Base-by-base conservation (phyloP, 2,329 filamentous ascomycete species). In the Diaporthe australafricana region DNA sequence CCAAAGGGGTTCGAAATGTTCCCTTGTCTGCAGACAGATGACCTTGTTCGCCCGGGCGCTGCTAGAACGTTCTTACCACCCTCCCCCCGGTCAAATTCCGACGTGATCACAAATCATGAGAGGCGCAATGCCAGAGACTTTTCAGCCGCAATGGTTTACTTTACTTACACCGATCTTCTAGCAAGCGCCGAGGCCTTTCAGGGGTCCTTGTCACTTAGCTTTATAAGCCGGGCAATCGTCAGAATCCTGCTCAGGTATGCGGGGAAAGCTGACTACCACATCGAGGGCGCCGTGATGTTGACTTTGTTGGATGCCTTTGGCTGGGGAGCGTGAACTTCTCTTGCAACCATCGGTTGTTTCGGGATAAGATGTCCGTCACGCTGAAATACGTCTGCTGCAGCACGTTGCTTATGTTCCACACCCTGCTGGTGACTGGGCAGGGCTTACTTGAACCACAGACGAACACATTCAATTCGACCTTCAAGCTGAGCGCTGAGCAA, bases 391-490 rank as follows among this genome's bases (percentile, higher is more conserved):
- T 35, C 14, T 48, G 22, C 14, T 48, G 22, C 16, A 17, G 25
- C 27, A 9, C 12, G 17, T 7, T 63, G 2, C 11, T 63, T 27
- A 4, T 47, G 40, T 22, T 22, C 0, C 40, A 48, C 40, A 22
- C 27, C 1, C 30, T 48, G 11, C 30, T 48, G 40, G n/a, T 32
- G 3, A 17, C 11, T 35, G 57, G 57, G 12, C 57, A 63, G 12
- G 17, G 16, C 17, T 47, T 47, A 32, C 20, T 63, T 47, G 27
- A 48, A 35, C 57, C 40, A 2, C 66, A 68, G 66, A n/a, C 40
- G 25, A 55, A 47, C 30, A 56, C 66, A 7, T 80, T 78, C 74
- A 80, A 80, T 73, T 81, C 79, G 7, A 74, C 73, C 45, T 81
- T 81, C 68, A 62, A 71, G 2, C 75, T 81, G 5, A 75, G 77